These are phyloP conservation scores for Quercus tomentella DNA, from an alignment of 331 rosid species.

Conservation along the genomic window DNA sequence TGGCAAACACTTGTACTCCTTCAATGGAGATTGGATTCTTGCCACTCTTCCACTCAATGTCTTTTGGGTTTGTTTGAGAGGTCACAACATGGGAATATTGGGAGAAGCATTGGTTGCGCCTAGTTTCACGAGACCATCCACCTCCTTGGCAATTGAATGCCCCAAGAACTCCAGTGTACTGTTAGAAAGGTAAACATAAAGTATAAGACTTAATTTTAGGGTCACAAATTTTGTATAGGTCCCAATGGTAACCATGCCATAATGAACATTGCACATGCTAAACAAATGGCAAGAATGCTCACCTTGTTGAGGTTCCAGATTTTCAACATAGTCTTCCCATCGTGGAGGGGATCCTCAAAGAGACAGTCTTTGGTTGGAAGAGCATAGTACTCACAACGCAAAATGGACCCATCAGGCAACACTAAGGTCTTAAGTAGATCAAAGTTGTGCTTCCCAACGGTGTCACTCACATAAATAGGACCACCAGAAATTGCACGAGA, in stretches of 20 bases:
- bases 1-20: slow-evolving; percentile 47
- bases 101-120: slow-evolving; percentile 68
- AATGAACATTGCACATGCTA: no score
- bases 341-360: slow-evolving; percentile 82
- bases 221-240: no score
- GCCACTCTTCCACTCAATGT: slow-evolving; percentile 79
- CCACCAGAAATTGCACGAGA: slow-evolving; percentile 95
- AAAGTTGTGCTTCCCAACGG: slow-evolving; percentile 74
- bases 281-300: not conserved
- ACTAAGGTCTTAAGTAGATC: slow-evolving; percentile 62
- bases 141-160: slow-evolving; percentile 98
- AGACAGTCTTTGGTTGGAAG: slow-evolving; percentile 82
- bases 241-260: no score
- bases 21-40: slow-evolving; percentile 56
- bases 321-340: slow-evolving; percentile 86
- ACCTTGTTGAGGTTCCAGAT: slow-evolving; percentile 97
- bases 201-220: not conserved
- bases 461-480: slow-evolving; percentile 79
- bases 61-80: slow-evolving; percentile 49
- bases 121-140: slow-evolving; percentile 72
- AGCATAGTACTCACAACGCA: slow-evolving; percentile 74
- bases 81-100: slow-evolving; percentile 56
- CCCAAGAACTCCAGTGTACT: slow-evolving; percentile 83
- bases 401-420: slow-evolving; percentile 79
- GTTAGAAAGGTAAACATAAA: slow-evolving; percentile 7